Conservation (phyloP, 1,284 basidiomycete genomes). For the Veloboletus limbatus region DNA sequence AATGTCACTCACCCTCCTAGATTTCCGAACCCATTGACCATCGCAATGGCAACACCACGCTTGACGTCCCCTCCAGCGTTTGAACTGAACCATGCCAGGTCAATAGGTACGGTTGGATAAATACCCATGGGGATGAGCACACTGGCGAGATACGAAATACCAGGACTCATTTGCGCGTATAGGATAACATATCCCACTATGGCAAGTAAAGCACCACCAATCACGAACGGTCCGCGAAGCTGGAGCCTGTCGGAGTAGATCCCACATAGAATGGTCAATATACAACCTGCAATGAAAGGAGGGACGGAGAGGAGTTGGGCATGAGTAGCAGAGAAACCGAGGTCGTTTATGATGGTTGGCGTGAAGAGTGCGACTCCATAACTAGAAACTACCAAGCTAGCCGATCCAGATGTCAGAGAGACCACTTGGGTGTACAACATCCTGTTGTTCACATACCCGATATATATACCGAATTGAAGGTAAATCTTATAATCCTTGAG, state of each 20-base stretch:
- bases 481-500: constrained; percentile 46
- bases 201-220: constrained; percentile 34
- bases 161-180: constrained; percentile 37
- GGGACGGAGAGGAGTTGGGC: constrained; percentile 56
- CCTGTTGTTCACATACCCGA: constrained; percentile 34
- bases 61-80: constrained; percentile 56
- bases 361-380: constrained; percentile 58
- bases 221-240: no score
- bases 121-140: constrained; percentile 52
- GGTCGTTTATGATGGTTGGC: constrained; percentile 51
- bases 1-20: constrained; percentile 43
- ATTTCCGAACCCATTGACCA: constrained; percentile 54
- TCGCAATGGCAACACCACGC: constrained; percentile 49
- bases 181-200: constrained; percentile 45
- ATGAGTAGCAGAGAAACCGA: constrained; percentile 51
- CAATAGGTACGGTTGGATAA: constrained; percentile 49
- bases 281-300: constrained; percentile 43
- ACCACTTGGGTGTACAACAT: neutral
- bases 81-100: constrained; percentile 54
- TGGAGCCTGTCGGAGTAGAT: constrained; percentile 41
- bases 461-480: constrained; percentile 41
- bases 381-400: constrained; percentile 44
- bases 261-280: constrained; percentile 38
- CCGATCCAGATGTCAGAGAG: constrained; percentile 6
- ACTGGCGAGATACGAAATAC: constrained; percentile 45